These are phyloP conservation scores for Aegilops speltoides DNA, from an alignment of 176 grass and related monocot species.

Conservation along the genomic window DNA sequence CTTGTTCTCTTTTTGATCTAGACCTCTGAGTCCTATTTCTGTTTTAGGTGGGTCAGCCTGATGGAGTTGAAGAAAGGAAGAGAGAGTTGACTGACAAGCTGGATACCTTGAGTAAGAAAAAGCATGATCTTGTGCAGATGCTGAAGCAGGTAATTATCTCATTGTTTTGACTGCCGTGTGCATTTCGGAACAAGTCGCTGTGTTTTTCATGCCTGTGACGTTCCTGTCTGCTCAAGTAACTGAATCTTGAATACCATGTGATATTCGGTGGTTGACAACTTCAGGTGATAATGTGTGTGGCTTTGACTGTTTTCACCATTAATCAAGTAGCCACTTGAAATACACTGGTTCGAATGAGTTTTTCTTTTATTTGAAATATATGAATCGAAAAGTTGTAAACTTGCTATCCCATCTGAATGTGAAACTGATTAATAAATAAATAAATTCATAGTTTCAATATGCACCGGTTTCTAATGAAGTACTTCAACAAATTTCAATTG, in stretches of 20 bases:
- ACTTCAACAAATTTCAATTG: not conserved
- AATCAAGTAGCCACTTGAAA: not conserved
- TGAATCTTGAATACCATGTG: not conserved
- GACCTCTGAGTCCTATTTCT: not conserved
- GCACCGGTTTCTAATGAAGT: not conserved
- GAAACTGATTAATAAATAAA: not conserved
- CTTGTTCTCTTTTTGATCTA: not conserved
- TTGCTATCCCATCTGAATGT: not conserved
- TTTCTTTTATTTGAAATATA: not conserved
- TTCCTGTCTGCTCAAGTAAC: not conserved
- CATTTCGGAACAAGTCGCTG: not conserved
- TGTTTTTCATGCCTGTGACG: not conserved
- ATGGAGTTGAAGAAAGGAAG: conserved; percentile 58
- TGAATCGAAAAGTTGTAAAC: not conserved
- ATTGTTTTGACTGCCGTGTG: not conserved
- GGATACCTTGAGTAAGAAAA: conserved; percentile 73
- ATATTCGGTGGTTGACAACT: not conserved
- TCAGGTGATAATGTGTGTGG: not conserved
- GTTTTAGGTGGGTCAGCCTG: conserved; percentile 40
- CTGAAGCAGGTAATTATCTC: conserved; percentile 84
- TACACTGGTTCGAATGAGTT: not conserved
- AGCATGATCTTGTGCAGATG: conserved; percentile 98
- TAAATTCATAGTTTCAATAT: not conserved
- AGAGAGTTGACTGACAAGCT: conserved; percentile 70
- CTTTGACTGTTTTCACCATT: not conserved